These are phyloP conservation scores for Xylaria sp. DNA, from an alignment of 2,329 filamentous ascomycete genomes.

Conservation along the genomic window DNA sequence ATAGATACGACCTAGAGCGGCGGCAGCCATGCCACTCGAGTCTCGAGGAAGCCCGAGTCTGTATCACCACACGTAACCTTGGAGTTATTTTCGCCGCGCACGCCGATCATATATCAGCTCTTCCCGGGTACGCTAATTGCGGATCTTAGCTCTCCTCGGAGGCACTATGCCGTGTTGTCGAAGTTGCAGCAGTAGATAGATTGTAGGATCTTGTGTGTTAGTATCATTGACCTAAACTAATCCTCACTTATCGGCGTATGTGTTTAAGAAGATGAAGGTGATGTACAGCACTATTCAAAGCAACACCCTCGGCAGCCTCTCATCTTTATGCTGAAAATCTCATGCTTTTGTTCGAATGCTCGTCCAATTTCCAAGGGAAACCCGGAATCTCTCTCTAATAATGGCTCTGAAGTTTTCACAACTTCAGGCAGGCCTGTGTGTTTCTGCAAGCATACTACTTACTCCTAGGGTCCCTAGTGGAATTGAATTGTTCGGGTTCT, in stretches of 20 bases:
- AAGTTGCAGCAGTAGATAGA: neutral
- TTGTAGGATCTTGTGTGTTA: neutral
- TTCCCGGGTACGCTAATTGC: neutral
- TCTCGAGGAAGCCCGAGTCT: neutral
- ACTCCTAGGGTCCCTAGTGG: neutral
- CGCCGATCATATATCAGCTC: conserved; percentile 9
- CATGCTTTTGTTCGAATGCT: neutral
- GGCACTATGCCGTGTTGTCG: neutral
- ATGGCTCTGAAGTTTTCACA: conserved; percentile 26
- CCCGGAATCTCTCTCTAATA: neutral
- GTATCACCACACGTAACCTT: neutral
- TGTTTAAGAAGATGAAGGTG: neutral
- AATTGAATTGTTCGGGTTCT: neutral
- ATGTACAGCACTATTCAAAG: neutral
- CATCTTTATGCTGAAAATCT: neutral
- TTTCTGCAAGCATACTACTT: conserved; percentile 1
- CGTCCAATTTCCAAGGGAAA: neutral
- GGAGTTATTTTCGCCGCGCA: neutral
- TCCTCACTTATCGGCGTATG: neutral
- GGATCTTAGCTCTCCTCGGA: neutral
- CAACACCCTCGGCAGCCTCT: neutral
- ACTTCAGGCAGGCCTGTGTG: neutral
- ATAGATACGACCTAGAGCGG: neutral
- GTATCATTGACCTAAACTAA: neutral
- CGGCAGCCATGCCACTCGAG: neutral